phyloP scores from a whole-genome alignment of 208 protist genomes.

The Acanthamoeba triangularis region DNA sequence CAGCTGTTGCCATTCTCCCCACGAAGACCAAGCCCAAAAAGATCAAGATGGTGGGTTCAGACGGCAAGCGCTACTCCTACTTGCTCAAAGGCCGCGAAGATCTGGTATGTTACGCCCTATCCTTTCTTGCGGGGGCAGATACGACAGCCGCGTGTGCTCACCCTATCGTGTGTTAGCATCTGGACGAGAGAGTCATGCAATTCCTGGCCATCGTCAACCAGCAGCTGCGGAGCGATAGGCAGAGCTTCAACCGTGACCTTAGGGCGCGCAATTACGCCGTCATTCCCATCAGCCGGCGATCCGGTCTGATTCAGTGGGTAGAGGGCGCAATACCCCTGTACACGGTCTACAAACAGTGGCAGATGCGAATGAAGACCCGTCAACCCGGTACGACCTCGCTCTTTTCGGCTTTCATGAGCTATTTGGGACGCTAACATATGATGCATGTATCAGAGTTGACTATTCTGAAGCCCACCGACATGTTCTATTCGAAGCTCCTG shows the following conservation, averaged over 20 bases:
- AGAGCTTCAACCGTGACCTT: constrained; percentile 34
- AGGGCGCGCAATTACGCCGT: constrained; percentile 85
- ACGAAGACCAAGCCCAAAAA: constrained; percentile 90
- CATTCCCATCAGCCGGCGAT: constrained; percentile 82
- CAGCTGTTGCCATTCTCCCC: constrained; percentile 79
- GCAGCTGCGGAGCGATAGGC: constrained; percentile 78
- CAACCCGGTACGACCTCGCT: background rate
- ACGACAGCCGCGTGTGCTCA: too few species aligned
- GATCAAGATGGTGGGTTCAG: constrained; percentile 83
- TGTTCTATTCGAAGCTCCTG: constrained; percentile 82
- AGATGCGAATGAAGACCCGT: constrained; percentile 69
- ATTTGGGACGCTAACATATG: too few species aligned
- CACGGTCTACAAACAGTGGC: constrained; percentile 83
- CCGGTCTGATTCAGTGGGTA: constrained; percentile 90
- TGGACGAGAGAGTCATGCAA: constrained; percentile 91
- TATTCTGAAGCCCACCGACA: constrained; percentile 81
- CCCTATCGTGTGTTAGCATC: constrained; percentile 52
- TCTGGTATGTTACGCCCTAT: constrained; percentile 66
- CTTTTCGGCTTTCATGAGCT: background rate
- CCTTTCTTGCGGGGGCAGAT: background rate
- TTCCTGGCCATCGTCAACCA: constrained; percentile 86
- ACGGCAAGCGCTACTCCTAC: constrained; percentile 87
- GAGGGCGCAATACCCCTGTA: constrained; percentile 86
- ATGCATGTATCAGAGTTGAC: background rate
- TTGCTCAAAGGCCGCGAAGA: constrained; percentile 91